Percentiles rank a stretch among this genome's conserved stretches.
Conservation (phyloP, 495 filamentous ascomycete species). For the Penicillium atrosanguineum region DNA sequence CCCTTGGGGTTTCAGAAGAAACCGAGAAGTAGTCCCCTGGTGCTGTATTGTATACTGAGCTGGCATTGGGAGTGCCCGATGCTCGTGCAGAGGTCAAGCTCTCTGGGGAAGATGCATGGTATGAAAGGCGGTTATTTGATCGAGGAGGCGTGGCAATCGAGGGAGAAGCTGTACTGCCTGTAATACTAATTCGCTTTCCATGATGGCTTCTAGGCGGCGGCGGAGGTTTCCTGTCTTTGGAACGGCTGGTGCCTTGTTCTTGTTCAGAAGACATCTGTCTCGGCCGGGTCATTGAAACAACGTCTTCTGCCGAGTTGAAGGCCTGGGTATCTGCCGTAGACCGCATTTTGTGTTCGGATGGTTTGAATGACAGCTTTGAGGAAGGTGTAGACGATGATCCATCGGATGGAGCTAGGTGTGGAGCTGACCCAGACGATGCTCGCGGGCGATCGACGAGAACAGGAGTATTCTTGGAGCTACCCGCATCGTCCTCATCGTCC, state of each 20-base stretch:
- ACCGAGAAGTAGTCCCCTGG: conserved; percentile 32
- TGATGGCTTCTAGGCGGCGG: conserved; percentile 64
- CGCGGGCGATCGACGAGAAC: conserved; percentile 20
- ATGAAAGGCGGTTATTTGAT: conserved; percentile 29
- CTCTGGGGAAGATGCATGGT: conserved; percentile 26
- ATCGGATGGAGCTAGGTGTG: conserved; percentile 31
- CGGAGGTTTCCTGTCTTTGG: conserved; percentile 45
- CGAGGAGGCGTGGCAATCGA: conserved; percentile 24
- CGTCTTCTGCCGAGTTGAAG: conserved; percentile 4
- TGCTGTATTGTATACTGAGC: conserved; percentile 46
- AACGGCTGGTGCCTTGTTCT: conserved; percentile 35
- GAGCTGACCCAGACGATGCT: conserved; percentile 22
- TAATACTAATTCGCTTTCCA: conserved; percentile 61
- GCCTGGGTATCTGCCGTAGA: conserved; percentile 10
- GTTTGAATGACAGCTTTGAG: conserved; percentile 5
- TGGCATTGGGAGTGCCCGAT: conserved; percentile 41
- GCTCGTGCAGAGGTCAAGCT: conserved; percentile 16
- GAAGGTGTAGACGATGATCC: conserved; percentile 15
- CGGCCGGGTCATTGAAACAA: conserved; percentile 13
- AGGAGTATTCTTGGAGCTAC: conserved; percentile 5
- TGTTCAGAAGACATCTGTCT: conserved; percentile 33
- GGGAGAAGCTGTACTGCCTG: conserved; percentile 22
- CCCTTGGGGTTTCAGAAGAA: conserved; percentile 9
- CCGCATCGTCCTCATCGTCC: conserved; percentile 1
- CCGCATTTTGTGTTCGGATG: conserved; percentile 6